Percentiles rank a stretch among this genome's conserved stretches.
These are phyloP conservation scores for Candida gigantensis DNA, from an alignment of 1,139 yeast genomes.

Conservation along the genomic window DNA sequence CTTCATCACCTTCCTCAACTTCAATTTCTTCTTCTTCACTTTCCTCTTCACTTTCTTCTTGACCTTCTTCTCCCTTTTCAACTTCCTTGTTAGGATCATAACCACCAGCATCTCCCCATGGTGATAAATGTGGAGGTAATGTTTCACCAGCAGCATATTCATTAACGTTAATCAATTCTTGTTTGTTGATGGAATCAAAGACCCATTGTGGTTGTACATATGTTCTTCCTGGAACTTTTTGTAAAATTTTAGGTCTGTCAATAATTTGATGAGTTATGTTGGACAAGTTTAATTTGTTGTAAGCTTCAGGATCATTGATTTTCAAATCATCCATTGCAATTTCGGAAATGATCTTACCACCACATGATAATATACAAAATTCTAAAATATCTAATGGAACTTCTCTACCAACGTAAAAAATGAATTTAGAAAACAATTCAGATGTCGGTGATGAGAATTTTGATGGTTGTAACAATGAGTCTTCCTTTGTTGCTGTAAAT, in stretches of 20 bases:
- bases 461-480: constrained; percentile 77
- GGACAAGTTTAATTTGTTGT: constrained; percentile 56
- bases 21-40: constrained; percentile 52
- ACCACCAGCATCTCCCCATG: constrained; percentile 96
- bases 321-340: constrained; percentile 78
- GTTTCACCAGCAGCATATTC: constrained; percentile 92
- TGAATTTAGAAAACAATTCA: constrained; percentile 68
- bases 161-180: constrained; percentile 70
- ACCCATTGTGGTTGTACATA: constrained; percentile 98
- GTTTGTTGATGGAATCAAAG: constrained; percentile 86
- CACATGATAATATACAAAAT: constrained; percentile 82
- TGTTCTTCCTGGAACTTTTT: constrained; percentile 86
- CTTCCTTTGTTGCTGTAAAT: constrained; percentile 71
- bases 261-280: constrained; percentile 89
- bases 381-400: constrained; percentile 91
- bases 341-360: constrained; percentile 86
- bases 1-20: constrained; percentile 50
- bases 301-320: constrained; percentile 40
- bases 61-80: constrained; percentile 29
- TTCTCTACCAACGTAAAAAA: constrained; percentile 91
- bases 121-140: constrained; percentile 94
- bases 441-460: constrained; percentile 59
- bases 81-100: constrained; percentile 75
- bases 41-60: constrained; percentile 40
- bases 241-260: constrained; percentile 81